Evolutionary conservation across 108 stramenopile species (phyloP), one percentile per base, ranked within the genome.

Genomic region (Fistulifera pelliculosa): DNA sequence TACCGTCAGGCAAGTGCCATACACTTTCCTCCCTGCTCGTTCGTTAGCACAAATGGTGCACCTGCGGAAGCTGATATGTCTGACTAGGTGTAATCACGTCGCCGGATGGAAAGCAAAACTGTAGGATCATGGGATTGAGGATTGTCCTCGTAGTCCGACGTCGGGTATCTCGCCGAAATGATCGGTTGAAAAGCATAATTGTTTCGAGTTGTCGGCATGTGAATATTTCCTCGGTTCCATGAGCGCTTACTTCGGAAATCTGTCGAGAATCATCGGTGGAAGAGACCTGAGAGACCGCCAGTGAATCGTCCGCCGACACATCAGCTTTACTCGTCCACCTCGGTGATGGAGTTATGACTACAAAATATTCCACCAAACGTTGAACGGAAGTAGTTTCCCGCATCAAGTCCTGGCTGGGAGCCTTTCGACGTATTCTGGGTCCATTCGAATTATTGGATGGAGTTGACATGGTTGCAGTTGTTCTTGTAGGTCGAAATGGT

Each of bases 1-100:
- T n/a, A 90, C 64, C 1, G 85, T 89, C 14, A 94, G 59, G 47
- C 81, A 85, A 13, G 86, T 90, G 4, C 86, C 88, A 56, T 94
- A 94, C n/a, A 87, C 51, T 56, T 86, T 87, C 21, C 81, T 63
- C 21, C 92, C 48, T 68, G 71, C 14, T 87, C 80, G 62, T 85
- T 80, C 11, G 92, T 94, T 44, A 87, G 55, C 10, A 83, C 86
- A 72, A 94, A 94, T 90, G 70, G 59, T 90, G 88, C 16, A 88
- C 68, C 13, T 60, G 72, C 17, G 92, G 90, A 72, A 88, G 70
- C 50, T 69, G 64, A 61, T 81, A 93, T 47, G 75, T 70, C 27
- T 50, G 66, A 11, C 67, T 50, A 26, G 84, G 84, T 27, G 69
- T 52, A 16, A 88, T 68, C 1, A 62, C 47, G 27, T 93, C 84